Base-by-base conservation (phyloP, 78 protist species). In the Goniomonas avonlea region DNA sequence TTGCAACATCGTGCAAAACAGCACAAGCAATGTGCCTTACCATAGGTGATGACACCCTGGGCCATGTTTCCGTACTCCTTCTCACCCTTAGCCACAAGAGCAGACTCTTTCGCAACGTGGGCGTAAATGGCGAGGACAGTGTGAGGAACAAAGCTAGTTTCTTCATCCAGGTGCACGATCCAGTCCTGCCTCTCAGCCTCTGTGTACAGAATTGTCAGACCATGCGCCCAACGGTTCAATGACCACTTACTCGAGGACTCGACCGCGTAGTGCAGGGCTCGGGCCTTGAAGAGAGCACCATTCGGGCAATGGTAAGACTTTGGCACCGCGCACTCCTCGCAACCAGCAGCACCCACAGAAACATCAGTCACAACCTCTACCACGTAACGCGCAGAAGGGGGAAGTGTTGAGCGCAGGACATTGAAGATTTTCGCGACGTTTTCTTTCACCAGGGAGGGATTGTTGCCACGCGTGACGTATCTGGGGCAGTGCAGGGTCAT, bases 81-180 rank as follows among this genome's bases (percentile, higher is more conserved):
- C 39, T 15, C 53, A 2, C 60, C 60, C 27, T 38, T 20, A 0
- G 1, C 55, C 32, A 74, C 68, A n/a, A 32, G 43, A 18, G 13
- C 25, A 29, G 45, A 32, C 61, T 74, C 48, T 31, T 25, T 38
- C 53, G 35, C 60, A 63, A 59, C 45, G 41, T 74, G 79, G 38
- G 18, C 35, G 68, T 25, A 74, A 3, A 74, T 50, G 45, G 45
- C 48, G 7, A 5, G 29, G n/a, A 74, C 79, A 1, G 79, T 74
- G 15, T 50, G 37, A 9, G 31, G 66, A 8, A 50, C 79, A 48
- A 74, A 74, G 37, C 79, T 59, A 8, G 79, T 74, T 29, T 74
- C 79, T 37, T 74, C 79, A 48, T 74, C 79, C 27, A 41, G 79
- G 17, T 74, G 79, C 15, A 74, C 63, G 2, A 74, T 47, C 79